phyloP scores from a whole-genome alignment of 1,284 basidiomycete species.

The Phenoliferia sp. region DNA sequence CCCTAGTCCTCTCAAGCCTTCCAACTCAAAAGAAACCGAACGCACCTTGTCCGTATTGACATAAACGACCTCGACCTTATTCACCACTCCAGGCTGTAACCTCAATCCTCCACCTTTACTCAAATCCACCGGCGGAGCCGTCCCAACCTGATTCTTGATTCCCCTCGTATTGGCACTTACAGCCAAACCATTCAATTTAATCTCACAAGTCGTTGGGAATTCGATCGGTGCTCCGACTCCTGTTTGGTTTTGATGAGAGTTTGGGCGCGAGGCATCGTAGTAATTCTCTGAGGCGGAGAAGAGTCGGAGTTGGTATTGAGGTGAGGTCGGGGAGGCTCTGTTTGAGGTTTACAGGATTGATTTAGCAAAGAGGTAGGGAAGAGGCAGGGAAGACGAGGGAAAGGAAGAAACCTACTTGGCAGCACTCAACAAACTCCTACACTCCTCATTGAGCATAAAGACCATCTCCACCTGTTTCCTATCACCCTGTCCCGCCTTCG shows the following conservation, averaged over 20 bases:
- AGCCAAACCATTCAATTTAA: slow-evolving; percentile 68
- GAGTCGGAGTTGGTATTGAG: slow-evolving; percentile 72
- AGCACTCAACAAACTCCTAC: slow-evolving; percentile 54
- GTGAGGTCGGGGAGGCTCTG: slow-evolving; percentile 44
- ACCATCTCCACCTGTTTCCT: slow-evolving; percentile 58
- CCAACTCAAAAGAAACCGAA: not conserved
- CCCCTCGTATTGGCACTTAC: slow-evolving; percentile 79
- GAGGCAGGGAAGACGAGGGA: slow-evolving; percentile 36
- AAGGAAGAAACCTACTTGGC: slow-evolving; percentile 21
- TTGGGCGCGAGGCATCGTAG: slow-evolving; percentile 53
- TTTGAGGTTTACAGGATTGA: slow-evolving; percentile 8
- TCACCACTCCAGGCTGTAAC: slow-evolving; percentile 42
- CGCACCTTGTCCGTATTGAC: slow-evolving; percentile 64
- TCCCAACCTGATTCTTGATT: slow-evolving; percentile 93
- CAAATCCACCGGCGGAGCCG: slow-evolving; percentile 83
- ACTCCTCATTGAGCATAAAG: slow-evolving; percentile 61
- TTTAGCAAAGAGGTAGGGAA: slow-evolving; percentile 46
- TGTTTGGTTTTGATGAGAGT: slow-evolving; percentile 31
- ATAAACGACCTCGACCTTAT: slow-evolving; percentile 80
- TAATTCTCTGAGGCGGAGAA: slow-evolving; percentile 90
- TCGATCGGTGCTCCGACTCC: slow-evolving; percentile 59
- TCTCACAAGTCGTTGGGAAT: slow-evolving; percentile 86
- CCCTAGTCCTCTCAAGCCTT: not conserved
- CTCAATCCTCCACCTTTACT: slow-evolving; percentile 40
- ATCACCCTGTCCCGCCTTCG: slow-evolving; percentile 67